Conservation (phyloP, 106 monocot genomes). For the Alisma plantagoaquatica region DNA sequence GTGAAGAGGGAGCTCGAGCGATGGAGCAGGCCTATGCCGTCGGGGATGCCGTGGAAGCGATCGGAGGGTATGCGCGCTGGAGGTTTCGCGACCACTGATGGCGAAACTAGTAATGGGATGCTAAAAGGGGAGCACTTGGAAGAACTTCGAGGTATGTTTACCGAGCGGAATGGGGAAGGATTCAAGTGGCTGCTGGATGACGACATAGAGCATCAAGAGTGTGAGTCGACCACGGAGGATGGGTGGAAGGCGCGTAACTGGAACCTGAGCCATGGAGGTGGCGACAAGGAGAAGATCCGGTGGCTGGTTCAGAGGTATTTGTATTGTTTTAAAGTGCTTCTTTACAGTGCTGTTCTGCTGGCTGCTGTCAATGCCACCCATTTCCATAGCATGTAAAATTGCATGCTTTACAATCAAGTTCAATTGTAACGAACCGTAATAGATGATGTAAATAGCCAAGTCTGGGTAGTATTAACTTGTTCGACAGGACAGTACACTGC, state of each 20-base stretch:
- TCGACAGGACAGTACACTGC: no score
- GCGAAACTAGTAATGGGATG: conserved; percentile 13
- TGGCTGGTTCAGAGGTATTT: conserved; percentile 55
- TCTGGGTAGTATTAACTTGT: no score
- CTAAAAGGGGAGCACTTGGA: conserved; percentile 50
- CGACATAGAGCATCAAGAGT: conserved; percentile 25
- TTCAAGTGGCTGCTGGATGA: conserved; percentile 61
- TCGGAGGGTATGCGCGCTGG: conserved; percentile 7
- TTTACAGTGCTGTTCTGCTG: no score
- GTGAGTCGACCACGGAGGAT: background rate
- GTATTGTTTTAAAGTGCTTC: background rate
- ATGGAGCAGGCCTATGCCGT: background rate
- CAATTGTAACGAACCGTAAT: no score
- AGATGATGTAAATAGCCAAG: no score
- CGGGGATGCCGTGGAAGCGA: conserved; percentile 58
- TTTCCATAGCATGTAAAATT: no score
- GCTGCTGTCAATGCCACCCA: no score
- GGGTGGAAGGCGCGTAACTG: background rate
- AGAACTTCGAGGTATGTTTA: conserved; percentile 54
- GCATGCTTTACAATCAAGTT: no score
- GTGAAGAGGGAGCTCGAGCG: conserved; percentile 28
- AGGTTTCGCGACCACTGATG: conserved; percentile 2
- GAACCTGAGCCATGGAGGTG: conserved; percentile 6
- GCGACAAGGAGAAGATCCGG: conserved; percentile 54
- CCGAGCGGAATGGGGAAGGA: conserved; percentile 44